Base-by-base conservation (phyloP, 2,329 filamentous ascomycete genomes). In the Cryphonectria nitschkei region DNA sequence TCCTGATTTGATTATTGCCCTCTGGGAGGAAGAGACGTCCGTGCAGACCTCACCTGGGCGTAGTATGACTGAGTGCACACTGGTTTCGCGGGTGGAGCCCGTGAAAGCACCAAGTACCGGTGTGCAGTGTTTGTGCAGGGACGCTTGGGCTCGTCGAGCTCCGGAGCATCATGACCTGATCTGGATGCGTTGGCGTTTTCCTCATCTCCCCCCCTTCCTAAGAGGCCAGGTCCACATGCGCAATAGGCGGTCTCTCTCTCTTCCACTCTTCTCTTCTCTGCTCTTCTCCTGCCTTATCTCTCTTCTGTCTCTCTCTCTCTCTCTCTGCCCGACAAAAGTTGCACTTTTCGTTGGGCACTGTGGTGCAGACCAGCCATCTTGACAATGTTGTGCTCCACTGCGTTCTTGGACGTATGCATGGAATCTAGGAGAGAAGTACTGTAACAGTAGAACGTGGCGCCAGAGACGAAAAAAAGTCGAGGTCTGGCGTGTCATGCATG, bases 101-200 rank as follows among this genome's bases (percentile, higher is more conserved):
- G 63, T 50, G 29, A 65, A 64, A n/a, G 41, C 26, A 34, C 39
- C 43, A 65, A 65, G 63, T 65, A 65, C 63, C 63, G 63, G 63
- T 65, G 63, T 65, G 63, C 26, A 65, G 41, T 13, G 43, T 43
- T 43, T 52, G 63, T 65, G 63, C 39, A 65, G 22, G 22, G 63
- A 32, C 63, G 43, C 26, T 43, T 11, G 63, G 62, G 5, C 26
- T 65, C 63, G 63, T 32, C 43, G 63, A 65, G 63, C 41, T 52
- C 63, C 63, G 63, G 63, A 52, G 63, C n/a, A 65, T 50, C 43
- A 65, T 65, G 63, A 65, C 63, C 63, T 65, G 63, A 50, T 65
- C 63, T n/a, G 63, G 63, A 61, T 61, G 63, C 22, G 39, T 37
- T 46, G 63, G 41, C 63, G 39, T 46, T 65, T 4, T 34, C 14